Percentiles rank a stretch among this genome's conserved stretches.
Conservation (phyloP, 73 alveolate species). For the Paramecium sexaurelia region DNA sequence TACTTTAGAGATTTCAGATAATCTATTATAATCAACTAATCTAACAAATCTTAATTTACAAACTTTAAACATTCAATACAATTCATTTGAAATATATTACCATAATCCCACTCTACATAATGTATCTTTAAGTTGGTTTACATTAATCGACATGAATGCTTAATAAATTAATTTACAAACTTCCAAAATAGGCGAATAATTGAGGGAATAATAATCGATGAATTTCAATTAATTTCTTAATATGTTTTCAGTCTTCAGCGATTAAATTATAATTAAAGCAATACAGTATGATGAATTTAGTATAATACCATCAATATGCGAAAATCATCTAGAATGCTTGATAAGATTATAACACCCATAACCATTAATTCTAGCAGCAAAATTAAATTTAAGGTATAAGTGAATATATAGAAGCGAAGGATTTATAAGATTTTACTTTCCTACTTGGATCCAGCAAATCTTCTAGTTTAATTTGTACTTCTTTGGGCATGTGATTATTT, state of each 20-base stretch:
- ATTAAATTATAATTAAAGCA: neutral
- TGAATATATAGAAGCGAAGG: neutral
- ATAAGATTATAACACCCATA: neutral
- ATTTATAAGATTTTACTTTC: neutral
- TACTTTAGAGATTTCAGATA: slow-evolving; percentile 5
- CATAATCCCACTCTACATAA: neutral
- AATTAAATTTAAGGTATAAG: slow-evolving; percentile 10
- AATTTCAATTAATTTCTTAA: neutral
- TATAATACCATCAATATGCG: neutral
- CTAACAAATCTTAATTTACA: neutral
- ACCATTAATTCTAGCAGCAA: slow-evolving; percentile 26
- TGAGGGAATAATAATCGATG: neutral
- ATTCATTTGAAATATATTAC: neutral
- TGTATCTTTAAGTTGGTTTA: neutral
- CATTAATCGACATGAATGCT: neutral
- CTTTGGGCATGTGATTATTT: neutral
- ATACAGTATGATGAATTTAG: neutral
- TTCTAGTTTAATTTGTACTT: neutral
- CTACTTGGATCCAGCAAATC: neutral
- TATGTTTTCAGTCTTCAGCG: neutral
- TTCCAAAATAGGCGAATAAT: neutral
- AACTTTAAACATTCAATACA: neutral
- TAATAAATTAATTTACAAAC: neutral
- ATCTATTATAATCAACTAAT: neutral
- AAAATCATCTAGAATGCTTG: neutral